A percentile compares a stretch with the other conserved stretches of the same genome.
Conservation (phyloP, 768 basidiomycete genomes). For the Pseudohyphozyma bogoriensis region DNA sequence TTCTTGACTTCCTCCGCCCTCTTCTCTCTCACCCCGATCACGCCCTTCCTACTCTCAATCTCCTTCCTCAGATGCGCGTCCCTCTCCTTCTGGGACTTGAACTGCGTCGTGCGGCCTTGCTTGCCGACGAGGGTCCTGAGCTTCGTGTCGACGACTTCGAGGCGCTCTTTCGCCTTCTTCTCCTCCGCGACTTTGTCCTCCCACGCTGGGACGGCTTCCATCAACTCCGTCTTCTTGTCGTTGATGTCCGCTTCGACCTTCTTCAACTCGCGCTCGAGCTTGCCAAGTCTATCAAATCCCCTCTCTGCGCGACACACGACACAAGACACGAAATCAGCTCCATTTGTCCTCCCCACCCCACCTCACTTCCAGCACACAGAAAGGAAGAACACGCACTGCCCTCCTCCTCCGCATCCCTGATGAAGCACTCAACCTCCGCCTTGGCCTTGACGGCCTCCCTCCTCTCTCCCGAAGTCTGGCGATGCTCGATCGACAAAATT, state of each 20-base stretch:
- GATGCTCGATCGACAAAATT: constrained; percentile 57
- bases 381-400: constrained; percentile 34
- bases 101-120: constrained; percentile 77
- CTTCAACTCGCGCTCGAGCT: constrained; percentile 56
- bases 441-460: constrained; percentile 72
- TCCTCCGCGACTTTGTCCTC: constrained; percentile 47
- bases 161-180: constrained; percentile 44
- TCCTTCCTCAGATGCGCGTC: constrained; percentile 75
- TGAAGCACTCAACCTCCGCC: constrained; percentile 74
- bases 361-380: neutral
- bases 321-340: too few relatives aligned
- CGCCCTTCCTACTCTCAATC: constrained; percentile 56
- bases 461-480: constrained; percentile 70
- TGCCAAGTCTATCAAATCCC: constrained; percentile 55
- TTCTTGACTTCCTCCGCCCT: constrained; percentile 41
- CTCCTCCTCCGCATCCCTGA: constrained; percentile 64
- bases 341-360: too few relatives aligned
- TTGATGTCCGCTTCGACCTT: constrained; percentile 52
- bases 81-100: constrained; percentile 69
- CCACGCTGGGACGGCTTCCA: constrained; percentile 61
- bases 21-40: constrained; percentile 46
- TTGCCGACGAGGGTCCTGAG: constrained; percentile 73
- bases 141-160: constrained; percentile 64
- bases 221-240: constrained; percentile 54
- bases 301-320: constrained; percentile 37